These are phyloP conservation scores for Rhodosporidiobolus sp. DNA, from an alignment of 768 basidiomycete genomes.

Conservation along the genomic window DNA sequence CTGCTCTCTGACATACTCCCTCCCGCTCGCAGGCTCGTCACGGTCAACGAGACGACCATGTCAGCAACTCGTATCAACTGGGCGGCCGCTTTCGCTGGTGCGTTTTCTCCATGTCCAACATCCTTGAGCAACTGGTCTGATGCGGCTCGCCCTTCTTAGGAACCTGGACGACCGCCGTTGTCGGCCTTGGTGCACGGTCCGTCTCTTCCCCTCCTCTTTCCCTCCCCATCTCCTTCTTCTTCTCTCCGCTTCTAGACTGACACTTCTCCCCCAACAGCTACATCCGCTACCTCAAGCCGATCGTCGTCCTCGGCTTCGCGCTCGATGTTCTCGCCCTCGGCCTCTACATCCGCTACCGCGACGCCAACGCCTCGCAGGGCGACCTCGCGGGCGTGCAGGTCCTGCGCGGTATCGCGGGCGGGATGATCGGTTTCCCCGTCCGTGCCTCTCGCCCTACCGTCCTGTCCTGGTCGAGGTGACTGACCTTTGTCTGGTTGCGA, in stretches of 20 bases:
- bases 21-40: background rate
- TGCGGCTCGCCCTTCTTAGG: too few species aligned
- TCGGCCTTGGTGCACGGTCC: slow-evolving; percentile 24
- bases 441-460: too few species aligned
- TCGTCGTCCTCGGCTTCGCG: slow-evolving; percentile 43
- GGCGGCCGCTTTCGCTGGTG: background rate
- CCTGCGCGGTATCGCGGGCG: slow-evolving; percentile 38
- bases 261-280: too few species aligned
- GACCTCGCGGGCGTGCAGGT: slow-evolving; percentile 45
- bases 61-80: slow-evolving; percentile 1
- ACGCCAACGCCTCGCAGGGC: slow-evolving; percentile 34
- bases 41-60: background rate
- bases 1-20: too few species aligned
- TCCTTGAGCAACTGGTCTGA: too few species aligned
- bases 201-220: too few species aligned
- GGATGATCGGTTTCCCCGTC: slow-evolving; percentile 44
- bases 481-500: too few species aligned
- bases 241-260: too few species aligned
- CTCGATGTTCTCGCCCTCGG: slow-evolving; percentile 11
- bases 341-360: slow-evolving; percentile 45
- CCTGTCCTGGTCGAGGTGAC: too few species aligned
- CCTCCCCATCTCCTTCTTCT: too few species aligned
- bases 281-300: slow-evolving; percentile 43
- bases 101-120: too few species aligned
- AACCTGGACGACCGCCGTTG: background rate